Evolutionary conservation across 2,329 filamentous ascomycete genomes (phyloP), one percentile per base, ranked within the genome.

Genomic region (Colletotrichum sp.): DNA sequence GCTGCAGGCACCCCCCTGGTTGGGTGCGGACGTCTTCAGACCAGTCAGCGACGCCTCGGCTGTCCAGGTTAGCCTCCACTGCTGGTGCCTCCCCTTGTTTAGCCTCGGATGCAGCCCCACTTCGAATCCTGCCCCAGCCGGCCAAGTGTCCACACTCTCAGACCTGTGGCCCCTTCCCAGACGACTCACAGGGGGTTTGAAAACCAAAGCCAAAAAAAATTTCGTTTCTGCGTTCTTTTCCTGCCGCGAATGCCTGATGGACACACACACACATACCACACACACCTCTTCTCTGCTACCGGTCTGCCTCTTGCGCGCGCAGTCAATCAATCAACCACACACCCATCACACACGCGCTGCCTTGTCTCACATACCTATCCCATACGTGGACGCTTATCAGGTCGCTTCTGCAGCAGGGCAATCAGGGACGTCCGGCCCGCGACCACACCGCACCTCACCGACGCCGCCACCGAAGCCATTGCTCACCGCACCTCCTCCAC

Each of bases 1-100:
- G 63, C 39, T 71, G 39, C 63, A 76, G 73, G 73, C 73, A 76
- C 44, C 21, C 26, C 73, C 73, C 44, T 76, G 73, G 28, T 36
- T 24, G 7, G 30, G 28, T 63, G 32, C 24, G 63, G 24, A 63
- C n/a, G 52, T 63, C 13, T 55, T n/a, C 21, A 15, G 12, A 15
- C 72, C 69, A 75, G 13, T 63, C 5, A 72, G n/a, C 13, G 30
- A 63, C 18, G 39, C 30, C 69, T 74, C 69, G 62, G 69, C 69
- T 44, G 60, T 36, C 18, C 26, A n/a, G 21, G 34, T 52, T 28
- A 63, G 36, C 63, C 71, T 65, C 67, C 52, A 62, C 69, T 32
- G 44, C 21, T 21, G 12, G 34, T 6, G 44, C 24, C 30, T 21
- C 49, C 69, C 68, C 69, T 66, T 71, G 66, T 71, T 59, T 75